Conservation (phyloP, 164 flowering plant genomes). For the Tinospora cordifolia region DNA sequence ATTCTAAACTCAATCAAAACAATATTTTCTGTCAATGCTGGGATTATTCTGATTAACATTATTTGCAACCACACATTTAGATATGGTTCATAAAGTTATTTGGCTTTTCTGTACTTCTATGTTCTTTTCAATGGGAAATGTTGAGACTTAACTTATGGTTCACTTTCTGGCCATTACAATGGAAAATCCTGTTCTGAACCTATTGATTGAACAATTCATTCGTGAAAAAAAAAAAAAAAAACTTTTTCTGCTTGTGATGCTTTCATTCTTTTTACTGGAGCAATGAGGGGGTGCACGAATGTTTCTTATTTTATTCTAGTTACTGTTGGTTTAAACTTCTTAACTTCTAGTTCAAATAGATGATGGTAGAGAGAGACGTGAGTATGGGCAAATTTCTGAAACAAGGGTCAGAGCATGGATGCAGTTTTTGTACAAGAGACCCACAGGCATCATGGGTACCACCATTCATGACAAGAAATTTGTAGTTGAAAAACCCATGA, state of each 20-base stretch:
- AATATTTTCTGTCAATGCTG: neutral
- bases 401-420: neutral
- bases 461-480: constrained; percentile 20
- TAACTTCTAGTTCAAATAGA: neutral
- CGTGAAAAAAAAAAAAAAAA: neutral
- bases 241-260: neutral
- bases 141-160: neutral
- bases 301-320: neutral
- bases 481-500: constrained; percentile 11
- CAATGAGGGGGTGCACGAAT: neutral
- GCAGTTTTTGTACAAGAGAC: constrained; percentile 13
- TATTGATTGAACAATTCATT: neutral
- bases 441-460: constrained; percentile 13
- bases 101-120: neutral
- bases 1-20: no score
- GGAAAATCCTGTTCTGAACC: neutral
- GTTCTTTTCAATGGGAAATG: neutral
- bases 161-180: neutral
- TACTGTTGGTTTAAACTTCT: neutral
- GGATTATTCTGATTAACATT: neutral
- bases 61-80: neutral
- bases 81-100: neutral
- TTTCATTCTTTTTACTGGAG: neutral
- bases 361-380: neutral
- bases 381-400: constrained; percentile 5